A percentile compares a stretch with the other conserved stretches of the same genome.
Evolutionary conservation across 129 eudicot genomes (phyloP).

Genomic region (Flaveria trinervia): DNA sequence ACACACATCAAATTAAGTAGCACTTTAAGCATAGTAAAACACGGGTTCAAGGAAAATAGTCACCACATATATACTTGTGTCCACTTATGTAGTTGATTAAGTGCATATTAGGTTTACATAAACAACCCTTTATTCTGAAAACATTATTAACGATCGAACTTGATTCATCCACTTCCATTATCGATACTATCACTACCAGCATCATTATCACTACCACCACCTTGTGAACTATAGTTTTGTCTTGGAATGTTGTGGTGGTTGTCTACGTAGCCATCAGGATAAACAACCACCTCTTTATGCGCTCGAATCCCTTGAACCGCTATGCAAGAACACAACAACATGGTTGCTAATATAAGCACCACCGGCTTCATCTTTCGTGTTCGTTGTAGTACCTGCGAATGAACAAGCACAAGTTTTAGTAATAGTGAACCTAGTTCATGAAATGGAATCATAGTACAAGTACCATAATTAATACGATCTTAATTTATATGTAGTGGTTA

Average conservation of each 20-base stretch:
- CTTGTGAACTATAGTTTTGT: conserved; percentile 45
- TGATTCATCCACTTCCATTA: conserved; percentile 38
- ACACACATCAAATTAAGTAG: neutral
- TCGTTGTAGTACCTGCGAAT: neutral
- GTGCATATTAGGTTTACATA: neutral
- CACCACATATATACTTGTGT: neutral
- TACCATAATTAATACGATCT: no score
- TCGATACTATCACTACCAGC: neutral
- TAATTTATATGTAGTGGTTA: neutral
- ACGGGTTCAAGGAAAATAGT: conserved; percentile 17
- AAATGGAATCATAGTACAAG: neutral
- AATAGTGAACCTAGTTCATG: neutral
- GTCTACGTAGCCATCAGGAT: conserved; percentile 42
- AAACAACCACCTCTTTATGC: conserved; percentile 14
- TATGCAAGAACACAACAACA: conserved; percentile 35
- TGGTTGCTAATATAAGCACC: conserved; percentile 35
- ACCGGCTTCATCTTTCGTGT: conserved; percentile 37
- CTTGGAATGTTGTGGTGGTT: conserved; percentile 63
- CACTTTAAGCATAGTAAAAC: conserved; percentile 3
- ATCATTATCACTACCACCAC: conserved; percentile 22
- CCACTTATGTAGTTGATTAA: neutral
- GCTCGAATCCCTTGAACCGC: conserved; percentile 40
- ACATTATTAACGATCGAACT: neutral
- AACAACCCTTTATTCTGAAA: no score
- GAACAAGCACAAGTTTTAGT: neutral